A percentile compares a stretch with the other conserved stretches of the same genome.
phyloP scores from a whole-genome alignment of 2,329 filamentous ascomycete species.

The Pestalotiopsis sp. region DNA sequence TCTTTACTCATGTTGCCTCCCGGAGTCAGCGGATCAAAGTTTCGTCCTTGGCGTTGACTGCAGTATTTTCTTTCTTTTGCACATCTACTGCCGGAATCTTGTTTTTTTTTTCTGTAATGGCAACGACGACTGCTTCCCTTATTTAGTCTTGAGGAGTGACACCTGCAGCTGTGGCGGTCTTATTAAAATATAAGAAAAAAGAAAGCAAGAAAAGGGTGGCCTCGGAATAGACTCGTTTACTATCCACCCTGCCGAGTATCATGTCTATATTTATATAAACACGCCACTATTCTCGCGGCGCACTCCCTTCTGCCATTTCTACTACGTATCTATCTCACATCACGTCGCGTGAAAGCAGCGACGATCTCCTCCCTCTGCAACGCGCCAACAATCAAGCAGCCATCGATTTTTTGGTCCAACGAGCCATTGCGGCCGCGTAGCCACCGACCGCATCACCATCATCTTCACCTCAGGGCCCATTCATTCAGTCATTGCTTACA shows the following conservation, averaged over 20 bases:
- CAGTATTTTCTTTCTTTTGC: not conserved
- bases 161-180: not conserved
- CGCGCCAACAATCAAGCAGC: not conserved
- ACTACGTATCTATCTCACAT: not conserved
- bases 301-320: not conserved
- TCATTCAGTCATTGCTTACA: not conserved
- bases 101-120: not conserved
- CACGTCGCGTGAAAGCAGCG: not conserved
- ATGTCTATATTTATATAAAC: not conserved
- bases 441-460: not conserved
- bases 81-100: not conserved
- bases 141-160: not conserved
- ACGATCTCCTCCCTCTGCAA: not conserved
- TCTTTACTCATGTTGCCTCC: not conserved
- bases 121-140: not conserved
- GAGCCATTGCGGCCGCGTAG: too few species aligned
- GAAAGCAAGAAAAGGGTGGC: too few species aligned
- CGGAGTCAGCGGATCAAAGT: not conserved
- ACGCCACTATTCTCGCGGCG: not conserved
- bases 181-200: too few species aligned
- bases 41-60: not conserved
- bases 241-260: too few species aligned
- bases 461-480: not conserved
- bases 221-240: too few species aligned
- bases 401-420: not conserved